Base-by-base conservation (phyloP, 805 yeast species). In the Spathaspora gorwiae region DNA sequence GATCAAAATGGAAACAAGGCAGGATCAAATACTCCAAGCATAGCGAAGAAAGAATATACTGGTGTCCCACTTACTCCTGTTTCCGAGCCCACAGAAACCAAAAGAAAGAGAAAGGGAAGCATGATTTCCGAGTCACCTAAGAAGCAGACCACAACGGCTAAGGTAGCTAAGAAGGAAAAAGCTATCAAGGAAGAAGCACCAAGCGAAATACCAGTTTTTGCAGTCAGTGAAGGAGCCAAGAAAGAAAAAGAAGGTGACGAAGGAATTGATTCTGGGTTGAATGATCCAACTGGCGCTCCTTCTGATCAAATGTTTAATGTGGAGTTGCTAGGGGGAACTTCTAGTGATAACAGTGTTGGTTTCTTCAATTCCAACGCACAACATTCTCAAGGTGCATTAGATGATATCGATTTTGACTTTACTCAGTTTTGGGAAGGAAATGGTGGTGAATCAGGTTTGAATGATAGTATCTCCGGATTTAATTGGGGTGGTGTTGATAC, bases 401-500 rank as follows among this genome's bases (percentile, higher is more conserved):
- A 69, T 38, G 76, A 70, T 43, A 68, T 71, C 32, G 75, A 70
- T 48, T 71, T 72, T 53, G 75, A 70, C 48, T 70, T 70, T 52
- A 66, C 67, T 48, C 67, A 58, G 57, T 67, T 71, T 48, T 62
- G 72, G 52, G 41, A 30, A 32, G 35, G 41, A 4, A 39, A 39
- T 39, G 40, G 26, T n/a, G 64, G 67, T 2, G 68, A 64, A 37
- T 54, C 49, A 7, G 54, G 55, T 2, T 50, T 66, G 46, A 59
- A 61, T 46, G 75, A 70, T 44, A 59, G 65, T 7, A 65, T 70
- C 27, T 53, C 54, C 26, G 67, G 64, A 2, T 71, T 71, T 49
- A 62, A 59, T 47, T 70, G 76, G 76, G 68, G 68, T 7, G 64
- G 61, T 40, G 70, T 62, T 19, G 68, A 61, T 47, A 59, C 59